Percentiles rank a stretch among this genome's conserved stretches.
These are phyloP conservation scores for Rhodotorula sp. DNA, from an alignment of 1,284 basidiomycete genomes.

Conservation along the genomic window DNA sequence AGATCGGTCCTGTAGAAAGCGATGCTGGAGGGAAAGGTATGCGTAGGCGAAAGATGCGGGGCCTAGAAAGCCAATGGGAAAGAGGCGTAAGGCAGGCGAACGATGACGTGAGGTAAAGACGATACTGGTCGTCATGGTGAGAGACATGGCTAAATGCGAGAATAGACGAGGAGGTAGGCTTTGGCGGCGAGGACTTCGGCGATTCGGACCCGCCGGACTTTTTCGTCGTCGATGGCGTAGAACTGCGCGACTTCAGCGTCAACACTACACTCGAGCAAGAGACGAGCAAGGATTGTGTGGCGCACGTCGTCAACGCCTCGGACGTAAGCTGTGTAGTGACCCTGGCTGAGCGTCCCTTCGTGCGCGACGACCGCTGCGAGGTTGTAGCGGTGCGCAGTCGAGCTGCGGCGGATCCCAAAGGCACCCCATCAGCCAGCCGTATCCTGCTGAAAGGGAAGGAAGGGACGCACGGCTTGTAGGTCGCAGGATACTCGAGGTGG, in stretches of 20 bases:
- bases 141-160: constrained; percentile 9
- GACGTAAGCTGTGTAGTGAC: constrained; percentile 83
- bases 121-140: no score
- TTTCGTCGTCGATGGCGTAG: constrained; percentile 39
- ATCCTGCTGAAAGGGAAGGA: constrained; percentile 49
- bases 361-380: constrained; percentile 92
- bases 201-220: constrained; percentile 30
- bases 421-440: background rate
- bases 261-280: no score
- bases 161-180: constrained; percentile 37
- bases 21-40: no score
- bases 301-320: constrained; percentile 23
- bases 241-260: constrained; percentile 10
- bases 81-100: no score
- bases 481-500: constrained; percentile 38
- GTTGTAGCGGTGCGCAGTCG: constrained; percentile 60
- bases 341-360: constrained; percentile 90
- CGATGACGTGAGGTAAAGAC: no score
- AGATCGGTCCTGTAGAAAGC: no score
- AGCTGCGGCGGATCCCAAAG: background rate
- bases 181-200: constrained; percentile 32
- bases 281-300: no score
- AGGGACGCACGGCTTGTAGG: constrained; percentile 12
- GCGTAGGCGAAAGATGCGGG: no score
- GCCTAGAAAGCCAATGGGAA: no score